Conservation (phyloP, 164 flowering plant genomes). For the Vitis riparia region DNA sequence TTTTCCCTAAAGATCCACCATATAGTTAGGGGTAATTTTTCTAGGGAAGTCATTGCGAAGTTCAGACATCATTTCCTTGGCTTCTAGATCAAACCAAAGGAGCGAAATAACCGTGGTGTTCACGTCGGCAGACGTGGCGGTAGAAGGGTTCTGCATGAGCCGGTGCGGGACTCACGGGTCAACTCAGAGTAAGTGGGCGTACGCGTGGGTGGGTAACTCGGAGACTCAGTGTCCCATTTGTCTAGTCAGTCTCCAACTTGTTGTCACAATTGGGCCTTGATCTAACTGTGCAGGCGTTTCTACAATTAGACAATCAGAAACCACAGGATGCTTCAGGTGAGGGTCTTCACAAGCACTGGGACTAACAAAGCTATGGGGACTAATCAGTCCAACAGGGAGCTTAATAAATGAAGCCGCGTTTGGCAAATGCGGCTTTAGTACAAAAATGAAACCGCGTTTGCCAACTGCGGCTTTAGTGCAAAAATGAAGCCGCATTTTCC, state of each 20-base stretch:
- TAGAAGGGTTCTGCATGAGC: conserved; percentile 56
- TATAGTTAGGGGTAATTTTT: no score
- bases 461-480: no score
- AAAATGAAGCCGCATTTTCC: no score
- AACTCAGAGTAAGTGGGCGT: conserved; percentile 34
- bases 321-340: conserved; percentile 21
- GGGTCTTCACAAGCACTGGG: conserved; percentile 29
- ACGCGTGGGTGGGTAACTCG: conserved; percentile 70
- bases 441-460: no score
- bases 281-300: conserved; percentile 59
- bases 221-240: conserved; percentile 43
- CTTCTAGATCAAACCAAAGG: conserved; percentile 29
- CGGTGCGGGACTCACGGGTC: conserved; percentile 62
- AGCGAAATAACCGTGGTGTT: conserved; percentile 56
- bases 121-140: conserved; percentile 56
- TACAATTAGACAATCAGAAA: conserved; percentile 23
- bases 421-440: no score
- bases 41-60: conserved; percentile 47
- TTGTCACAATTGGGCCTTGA: conserved; percentile 33
- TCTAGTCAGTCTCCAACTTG: conserved; percentile 11
- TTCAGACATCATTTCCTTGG: conserved; percentile 36
- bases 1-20: no score
- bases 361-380: conserved; percentile 2
- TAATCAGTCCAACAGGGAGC: not conserved
- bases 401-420: no score